These are phyloP conservation scores for Candida maesae DNA, from an alignment of 805 yeast genomes.

Conservation along the genomic window DNA sequence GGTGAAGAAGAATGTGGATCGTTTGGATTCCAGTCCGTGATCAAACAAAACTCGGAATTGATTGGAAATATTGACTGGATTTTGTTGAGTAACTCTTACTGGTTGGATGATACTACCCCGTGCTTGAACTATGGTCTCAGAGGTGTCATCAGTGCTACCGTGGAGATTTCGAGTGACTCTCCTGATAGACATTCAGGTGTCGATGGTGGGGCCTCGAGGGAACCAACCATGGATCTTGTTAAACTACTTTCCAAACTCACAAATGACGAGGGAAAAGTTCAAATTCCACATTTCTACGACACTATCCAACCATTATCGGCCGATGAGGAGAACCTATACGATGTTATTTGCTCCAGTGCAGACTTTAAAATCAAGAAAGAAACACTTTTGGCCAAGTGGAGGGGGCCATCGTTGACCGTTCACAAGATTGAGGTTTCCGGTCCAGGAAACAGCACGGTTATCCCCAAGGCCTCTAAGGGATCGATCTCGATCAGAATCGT, in stretches of 20 bases:
- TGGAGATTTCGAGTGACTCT: conserved; percentile 63
- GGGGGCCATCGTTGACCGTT: conserved; percentile 82
- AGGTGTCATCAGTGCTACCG: conserved; percentile 82
- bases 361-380: conserved; percentile 35
- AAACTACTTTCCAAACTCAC: conserved; percentile 65
- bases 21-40: conserved; percentile 70
- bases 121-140: conserved; percentile 92
- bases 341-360: conserved; percentile 45
- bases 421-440: conserved; percentile 86
- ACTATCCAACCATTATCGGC: conserved; percentile 55
- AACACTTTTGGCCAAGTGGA: conserved; percentile 77
- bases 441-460: conserved; percentile 84
- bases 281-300: conserved; percentile 68
- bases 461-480: conserved; percentile 77
- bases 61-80: conserved; percentile 87
- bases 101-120: conserved; percentile 88
- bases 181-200: conserved; percentile 96
- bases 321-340: conserved; percentile 57
- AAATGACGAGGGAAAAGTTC: conserved; percentile 49
- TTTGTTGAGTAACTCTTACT: conserved; percentile 82
- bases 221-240: conserved; percentile 84
- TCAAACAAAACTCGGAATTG: conserved; percentile 43
- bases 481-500: conserved; percentile 81
- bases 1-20: conserved; percentile 98
- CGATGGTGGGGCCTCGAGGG: conserved; percentile 87